Conservation (phyloP, 1,284 basidiomycete genomes). For the Sanguinoderma infundibulare region DNA sequence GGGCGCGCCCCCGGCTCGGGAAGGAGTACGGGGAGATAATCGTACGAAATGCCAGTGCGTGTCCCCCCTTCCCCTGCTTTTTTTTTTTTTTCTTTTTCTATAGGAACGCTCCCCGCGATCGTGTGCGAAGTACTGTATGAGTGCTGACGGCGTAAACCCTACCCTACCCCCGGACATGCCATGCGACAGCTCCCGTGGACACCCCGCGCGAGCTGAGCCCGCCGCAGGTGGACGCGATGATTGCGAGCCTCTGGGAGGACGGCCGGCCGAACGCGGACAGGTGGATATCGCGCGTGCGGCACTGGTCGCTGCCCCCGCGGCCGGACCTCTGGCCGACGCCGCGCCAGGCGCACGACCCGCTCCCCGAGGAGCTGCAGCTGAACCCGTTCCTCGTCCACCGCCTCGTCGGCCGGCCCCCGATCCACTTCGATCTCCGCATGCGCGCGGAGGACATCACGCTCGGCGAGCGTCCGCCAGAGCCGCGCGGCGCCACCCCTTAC, state of each 20-base stretch:
- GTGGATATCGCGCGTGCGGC: conserved; percentile 52
- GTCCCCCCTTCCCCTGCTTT: neutral
- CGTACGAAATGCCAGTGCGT: conserved; percentile 36
- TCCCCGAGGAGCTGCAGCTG: conserved; percentile 47
- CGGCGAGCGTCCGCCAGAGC: neutral
- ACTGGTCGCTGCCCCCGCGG: conserved; percentile 52
- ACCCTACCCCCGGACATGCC: too few species aligned
- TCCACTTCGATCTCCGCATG: conserved; percentile 51
- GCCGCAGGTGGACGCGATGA: conserved; percentile 40
- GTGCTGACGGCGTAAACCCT: conserved; percentile 9
- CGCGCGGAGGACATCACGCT: conserved; percentile 28
- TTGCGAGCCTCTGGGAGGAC: conserved; percentile 35
- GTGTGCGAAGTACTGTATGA: too few species aligned
- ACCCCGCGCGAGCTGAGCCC: conserved; percentile 27
- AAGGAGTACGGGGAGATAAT: conserved; percentile 13
- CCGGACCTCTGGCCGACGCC: conserved; percentile 50
- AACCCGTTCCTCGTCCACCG: conserved; percentile 58
- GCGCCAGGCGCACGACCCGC: conserved; percentile 39
- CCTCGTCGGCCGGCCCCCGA: conserved; percentile 45
- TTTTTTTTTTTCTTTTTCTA: neutral
- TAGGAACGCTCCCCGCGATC: neutral
- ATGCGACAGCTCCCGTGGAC: conserved; percentile 30
- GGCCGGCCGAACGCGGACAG: conserved; percentile 44
- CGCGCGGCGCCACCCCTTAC: neutral
- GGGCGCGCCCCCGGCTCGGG: conserved; percentile 34